Base-by-base conservation (phyloP, 2,329 filamentous ascomycete species). In the Claviceps paspali region DNA sequence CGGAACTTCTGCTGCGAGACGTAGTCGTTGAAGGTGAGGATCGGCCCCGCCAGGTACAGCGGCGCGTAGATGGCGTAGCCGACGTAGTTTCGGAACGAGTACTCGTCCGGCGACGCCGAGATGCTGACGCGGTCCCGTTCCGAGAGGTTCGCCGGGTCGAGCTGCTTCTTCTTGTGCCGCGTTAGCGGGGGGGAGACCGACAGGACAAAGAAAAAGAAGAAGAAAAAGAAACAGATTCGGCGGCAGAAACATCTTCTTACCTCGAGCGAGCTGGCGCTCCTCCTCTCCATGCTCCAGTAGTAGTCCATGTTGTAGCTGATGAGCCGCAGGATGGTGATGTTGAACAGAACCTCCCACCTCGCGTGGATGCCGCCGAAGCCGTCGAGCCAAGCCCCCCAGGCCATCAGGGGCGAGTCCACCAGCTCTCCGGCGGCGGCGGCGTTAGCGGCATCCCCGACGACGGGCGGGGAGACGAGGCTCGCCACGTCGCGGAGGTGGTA, bases 251-350 rank as follows among this genome's bases (percentile, higher is more conserved):
- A n/a, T n/a, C n/a, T n/a, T n/a, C 73, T 55, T 73, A 96, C 91
- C 79, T 96, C 88, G 29, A 94, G 57, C 7, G 80, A 69, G 49
- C 75, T 87, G 21, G 70, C 64, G 42, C 59, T 61, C 28, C 70
- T 63, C 41, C 73, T 68, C 45, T 82, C 76, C 3, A 82, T 57
- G 49, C 83, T 91, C 88, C 91, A 98, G 56, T 93, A 88, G 55
- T 93, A 87, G 59, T 98, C 91, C 53, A 98, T 60, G 56, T 96
- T 96, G 69, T 94, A 98, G 55, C 88, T 95, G 49, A 98, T 86
- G 33, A 96, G 67, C 5, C 91, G 79, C 39, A 98, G 64, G 19
- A 96, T 79, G 3, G 88, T 95, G 43, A 98, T 76, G 52, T 98
- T 98, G 68, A 98, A 98, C 5, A 95, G 69, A n/a, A 98, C 78